Conservation (phyloP, 2,329 filamentous ascomycete species). For the Phaeophleospora eucalypticola region DNA sequence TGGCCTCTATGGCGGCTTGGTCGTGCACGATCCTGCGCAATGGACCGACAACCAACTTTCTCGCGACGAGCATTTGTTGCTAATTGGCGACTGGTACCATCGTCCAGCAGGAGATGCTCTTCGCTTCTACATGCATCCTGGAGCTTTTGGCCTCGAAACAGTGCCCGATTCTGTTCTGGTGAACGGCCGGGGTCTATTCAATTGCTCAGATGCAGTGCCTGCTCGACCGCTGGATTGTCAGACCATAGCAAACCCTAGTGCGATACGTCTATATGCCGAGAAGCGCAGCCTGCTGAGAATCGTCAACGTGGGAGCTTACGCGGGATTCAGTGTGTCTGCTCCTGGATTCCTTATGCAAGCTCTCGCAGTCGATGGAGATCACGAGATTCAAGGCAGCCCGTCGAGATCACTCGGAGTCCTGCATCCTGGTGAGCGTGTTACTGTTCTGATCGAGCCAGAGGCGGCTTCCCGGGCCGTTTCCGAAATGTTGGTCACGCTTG, state of each 20-base stretch:
- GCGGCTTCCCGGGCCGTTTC: background rate
- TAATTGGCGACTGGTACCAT: conserved; percentile 51
- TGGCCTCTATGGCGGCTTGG: conserved; percentile 46
- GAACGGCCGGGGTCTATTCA: conserved; percentile 45
- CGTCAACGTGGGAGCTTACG: conserved; percentile 44
- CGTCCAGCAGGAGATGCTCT: conserved; percentile 39
- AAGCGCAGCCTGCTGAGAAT: conserved; percentile 37
- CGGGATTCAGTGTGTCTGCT: conserved; percentile 38
- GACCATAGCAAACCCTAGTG: background rate
- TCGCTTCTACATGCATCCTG: conserved; percentile 42
- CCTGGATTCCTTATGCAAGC: conserved; percentile 31
- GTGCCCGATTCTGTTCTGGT: conserved; percentile 48
- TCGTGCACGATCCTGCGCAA: conserved; percentile 41
- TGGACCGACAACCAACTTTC: conserved; percentile 24
- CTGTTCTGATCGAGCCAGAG: conserved; percentile 27
- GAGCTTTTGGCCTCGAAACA: conserved; percentile 44
- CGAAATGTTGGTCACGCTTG: conserved; percentile 13
- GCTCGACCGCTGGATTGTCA: conserved; percentile 44
- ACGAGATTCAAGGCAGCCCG: conserved; percentile 28
- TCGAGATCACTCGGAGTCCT: conserved; percentile 39
- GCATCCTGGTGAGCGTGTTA: conserved; percentile 45
- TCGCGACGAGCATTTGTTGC: conserved; percentile 42
- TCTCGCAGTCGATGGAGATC: conserved; percentile 42
- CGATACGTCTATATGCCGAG: conserved; percentile 14
- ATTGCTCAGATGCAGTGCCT: conserved; percentile 45